phyloP scores from a whole-genome alignment of 1,139 yeast genomes.

The Kurtzmaniella quercitrusa region DNA sequence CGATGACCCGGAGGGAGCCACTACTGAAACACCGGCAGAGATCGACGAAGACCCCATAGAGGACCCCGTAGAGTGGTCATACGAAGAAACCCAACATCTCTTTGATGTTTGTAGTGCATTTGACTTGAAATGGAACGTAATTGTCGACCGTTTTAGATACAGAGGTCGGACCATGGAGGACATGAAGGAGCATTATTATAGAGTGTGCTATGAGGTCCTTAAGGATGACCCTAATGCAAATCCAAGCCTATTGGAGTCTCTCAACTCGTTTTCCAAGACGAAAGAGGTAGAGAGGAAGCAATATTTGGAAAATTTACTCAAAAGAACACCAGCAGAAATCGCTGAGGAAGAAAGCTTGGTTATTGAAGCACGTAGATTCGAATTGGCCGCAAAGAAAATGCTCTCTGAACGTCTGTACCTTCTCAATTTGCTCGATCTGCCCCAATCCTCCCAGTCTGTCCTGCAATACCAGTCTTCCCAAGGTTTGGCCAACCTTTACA shows the following conservation, averaged over 20 bases:
- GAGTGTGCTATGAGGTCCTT: constrained; percentile 34
- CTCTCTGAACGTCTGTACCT: constrained; percentile 78
- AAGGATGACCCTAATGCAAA: constrained; percentile 45
- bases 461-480: constrained; percentile 81
- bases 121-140: constrained; percentile 85
- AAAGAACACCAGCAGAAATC: constrained; percentile 90
- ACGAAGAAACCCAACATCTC: constrained; percentile 70
- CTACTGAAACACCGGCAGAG: constrained; percentile 1
- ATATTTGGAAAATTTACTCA: constrained; percentile 70
- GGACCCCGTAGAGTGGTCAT: constrained; percentile 49
- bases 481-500: constrained; percentile 84
- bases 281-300: constrained; percentile 77
- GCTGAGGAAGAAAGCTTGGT: constrained; percentile 96
- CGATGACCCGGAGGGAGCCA: constrained; percentile 4
- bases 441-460: constrained; percentile 73
- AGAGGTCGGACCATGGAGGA: constrained; percentile 59
- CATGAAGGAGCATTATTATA: constrained; percentile 75
- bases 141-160: constrained; percentile 65
- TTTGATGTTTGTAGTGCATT: constrained; percentile 68
- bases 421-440: constrained; percentile 78
- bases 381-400: constrained; percentile 88
- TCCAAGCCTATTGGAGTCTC: constrained; percentile 45
- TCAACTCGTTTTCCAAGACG: constrained; percentile 54
- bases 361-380: constrained; percentile 88
- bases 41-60: constrained; percentile 7